Conservation (phyloP, 2,329 filamentous ascomycete genomes). For the Stemphylium beticola region DNA sequence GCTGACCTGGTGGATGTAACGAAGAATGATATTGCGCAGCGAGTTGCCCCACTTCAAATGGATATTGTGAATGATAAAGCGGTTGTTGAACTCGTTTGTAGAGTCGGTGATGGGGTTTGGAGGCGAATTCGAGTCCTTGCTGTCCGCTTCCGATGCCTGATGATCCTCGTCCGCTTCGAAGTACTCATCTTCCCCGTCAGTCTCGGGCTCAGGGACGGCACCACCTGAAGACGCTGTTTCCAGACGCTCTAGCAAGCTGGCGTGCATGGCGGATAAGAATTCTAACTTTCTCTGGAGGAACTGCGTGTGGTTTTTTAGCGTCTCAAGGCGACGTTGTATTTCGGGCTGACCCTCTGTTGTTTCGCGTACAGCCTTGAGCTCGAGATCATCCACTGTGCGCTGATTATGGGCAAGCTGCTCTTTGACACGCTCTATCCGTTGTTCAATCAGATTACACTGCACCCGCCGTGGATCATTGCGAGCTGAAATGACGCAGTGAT, state of each 20-base stretch:
- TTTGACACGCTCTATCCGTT: constrained; percentile 78
- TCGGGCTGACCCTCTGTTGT: constrained; percentile 60
- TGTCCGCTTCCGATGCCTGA: constrained; percentile 53
- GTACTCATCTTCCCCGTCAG: constrained; percentile 53
- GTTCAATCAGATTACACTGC: constrained; percentile 82
- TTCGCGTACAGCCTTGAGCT: constrained; percentile 66
- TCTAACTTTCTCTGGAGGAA: constrained; percentile 64
- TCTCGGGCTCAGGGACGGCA: constrained; percentile 51
- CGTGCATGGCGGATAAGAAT: constrained; percentile 65
- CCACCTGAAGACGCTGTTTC: constrained; percentile 65
- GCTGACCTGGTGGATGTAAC: constrained; percentile 96
- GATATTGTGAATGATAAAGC: constrained; percentile 96
- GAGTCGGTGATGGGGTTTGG: constrained; percentile 77
- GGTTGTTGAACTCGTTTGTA: constrained; percentile 94
- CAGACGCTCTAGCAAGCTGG: constrained; percentile 62
- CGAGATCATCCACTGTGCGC: constrained; percentile 74
- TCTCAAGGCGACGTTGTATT: constrained; percentile 61
- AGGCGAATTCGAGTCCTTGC: constrained; percentile 60
- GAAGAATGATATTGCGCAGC: constrained; percentile 91
- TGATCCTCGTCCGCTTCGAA: constrained; percentile 62
- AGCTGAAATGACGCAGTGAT: constrained; percentile 89
- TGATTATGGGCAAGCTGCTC: constrained; percentile 79
- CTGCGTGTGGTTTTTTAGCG: constrained; percentile 62
- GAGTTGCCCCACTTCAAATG: constrained; percentile 99
- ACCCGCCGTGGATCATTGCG: constrained; percentile 80